Percentiles rank a stretch among this genome's conserved stretches.
Evolutionary conservation across 1,284 basidiomycete species (phyloP).

Genomic region (Meripilus lineatus): DNA sequence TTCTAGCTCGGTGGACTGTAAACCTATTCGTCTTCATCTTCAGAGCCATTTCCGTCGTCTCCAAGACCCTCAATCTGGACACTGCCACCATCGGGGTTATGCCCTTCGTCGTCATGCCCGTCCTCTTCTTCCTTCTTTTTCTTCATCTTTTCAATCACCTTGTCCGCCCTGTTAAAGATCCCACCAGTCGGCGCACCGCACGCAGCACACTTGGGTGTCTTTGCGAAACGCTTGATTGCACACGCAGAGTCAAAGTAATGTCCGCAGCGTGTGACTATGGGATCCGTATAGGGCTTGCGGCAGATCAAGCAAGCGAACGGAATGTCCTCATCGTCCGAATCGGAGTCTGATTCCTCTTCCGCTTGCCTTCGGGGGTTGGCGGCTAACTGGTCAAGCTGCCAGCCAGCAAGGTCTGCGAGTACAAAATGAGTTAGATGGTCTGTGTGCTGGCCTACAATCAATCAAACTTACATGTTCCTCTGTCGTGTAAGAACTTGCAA

Average conservation of each 20-base stretch:
- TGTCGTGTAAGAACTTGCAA: conserved; percentile 93
- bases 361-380: conserved; percentile 58
- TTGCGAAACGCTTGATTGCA: conserved; percentile 90
- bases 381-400: conserved; percentile 93
- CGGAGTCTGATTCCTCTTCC: conserved; percentile 55
- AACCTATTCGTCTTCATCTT: conserved; percentile 17
- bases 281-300: conserved; percentile 91
- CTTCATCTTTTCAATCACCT: conserved; percentile 74
- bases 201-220: conserved; percentile 94
- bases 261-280: conserved; percentile 92
- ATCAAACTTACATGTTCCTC: conserved; percentile 68
- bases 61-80: conserved; percentile 65
- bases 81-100: conserved; percentile 31
- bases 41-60: conserved; percentile 31
- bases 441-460: conserved; percentile 6
- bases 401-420: conserved; percentile 85
- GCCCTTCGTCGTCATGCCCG: conserved; percentile 35
- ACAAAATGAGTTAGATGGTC: conserved; percentile 8
- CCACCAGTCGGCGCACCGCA: conserved; percentile 92
- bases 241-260: conserved; percentile 97
- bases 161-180: conserved; percentile 90
- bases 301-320: conserved; percentile 98
- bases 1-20: background rate
- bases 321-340: conserved; percentile 81
- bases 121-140: conserved; percentile 52